Evolutionary conservation across 139 green algal genomes (phyloP), one percentile per base, ranked within the genome.

Genomic region (Micractinium sp.): DNA sequence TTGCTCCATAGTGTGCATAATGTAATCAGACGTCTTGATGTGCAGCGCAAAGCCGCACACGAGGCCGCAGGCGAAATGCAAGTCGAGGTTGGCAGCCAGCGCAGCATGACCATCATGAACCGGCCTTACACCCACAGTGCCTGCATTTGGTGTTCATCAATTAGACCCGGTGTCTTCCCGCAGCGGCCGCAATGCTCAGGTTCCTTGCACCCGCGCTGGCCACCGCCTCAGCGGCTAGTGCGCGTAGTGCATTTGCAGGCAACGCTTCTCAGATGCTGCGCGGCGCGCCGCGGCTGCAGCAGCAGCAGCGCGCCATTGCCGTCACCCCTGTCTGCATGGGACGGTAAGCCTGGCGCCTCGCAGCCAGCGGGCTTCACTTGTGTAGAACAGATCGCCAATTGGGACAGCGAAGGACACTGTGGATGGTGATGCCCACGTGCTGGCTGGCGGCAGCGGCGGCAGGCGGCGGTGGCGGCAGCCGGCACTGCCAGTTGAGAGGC

Each of bases 291-390:
- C 41, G 78, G 78, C 31, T 14, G 47, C 27, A 39, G 41, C 41
- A 38, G 47, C 78, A 33, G 23, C 78, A 84, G 78, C 16, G 35
- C 75, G 60, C 81, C 76, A 19, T n/a, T 61, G 35, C 47, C 47
- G 35, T 19, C 35, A 66, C 35, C 36, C 82, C 82, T 23, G 61
- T 87, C 31, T 77, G 61, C 56, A 87, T 87, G 82, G 82, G 82
- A 35, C 74, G 82, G 82, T 61, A 29, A 7, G 53, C 80, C 2
- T 3, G 18, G 31, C 20, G 63, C 63, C 63, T 71, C 63, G n/a
- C n/a, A 56, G 47, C 47, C 47, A 56, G 47, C 47, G 47, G 47
- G 47, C 47, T 9, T 56, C 47, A 56, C 47, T 16, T 56, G 47
- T 56, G 47, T 56, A 9, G 47, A 56, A 56, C 7, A 56, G 47